Evolutionary conservation across 2,329 filamentous ascomycete genomes (phyloP).

Genomic region (Fusarium gaditjirri): DNA sequence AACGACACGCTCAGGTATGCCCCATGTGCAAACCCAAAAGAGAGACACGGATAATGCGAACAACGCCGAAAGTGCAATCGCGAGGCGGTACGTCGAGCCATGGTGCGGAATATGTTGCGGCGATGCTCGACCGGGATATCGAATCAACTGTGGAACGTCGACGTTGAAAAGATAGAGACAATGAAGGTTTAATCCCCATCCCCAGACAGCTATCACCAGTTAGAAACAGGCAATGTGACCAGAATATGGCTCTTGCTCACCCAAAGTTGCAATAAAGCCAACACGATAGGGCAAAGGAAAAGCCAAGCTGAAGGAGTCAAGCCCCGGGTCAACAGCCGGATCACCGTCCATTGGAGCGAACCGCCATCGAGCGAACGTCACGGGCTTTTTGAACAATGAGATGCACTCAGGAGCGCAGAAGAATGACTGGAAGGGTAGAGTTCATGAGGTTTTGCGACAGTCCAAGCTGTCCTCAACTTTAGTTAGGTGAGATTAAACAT

Average conservation of each 20-base stretch:
- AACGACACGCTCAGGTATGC: slow-evolving; percentile 74
- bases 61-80: slow-evolving; percentile 77
- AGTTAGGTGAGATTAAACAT: slow-evolving; percentile 29
- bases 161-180: slow-evolving; percentile 83
- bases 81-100: slow-evolving; percentile 86
- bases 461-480: slow-evolving; percentile 41
- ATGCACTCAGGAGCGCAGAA: slow-evolving; percentile 14
- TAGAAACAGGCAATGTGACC: slow-evolving; percentile 3
- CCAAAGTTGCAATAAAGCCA: slow-evolving; percentile 84
- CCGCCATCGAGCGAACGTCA: slow-evolving; percentile 37
- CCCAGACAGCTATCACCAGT: slow-evolving; percentile 80
- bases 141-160: slow-evolving; percentile 86
- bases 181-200: slow-evolving; percentile 92
- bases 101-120: slow-evolving; percentile 79
- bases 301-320: slow-evolving; percentile 87
- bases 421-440: slow-evolving; percentile 21
- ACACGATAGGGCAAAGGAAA: slow-evolving; percentile 92
- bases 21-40: slow-evolving; percentile 86
- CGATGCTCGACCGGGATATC: slow-evolving; percentile 81
- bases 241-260: slow-evolving; percentile 59
- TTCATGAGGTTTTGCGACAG: slow-evolving; percentile 39
- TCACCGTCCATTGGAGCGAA: slow-evolving; percentile 73
- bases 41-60: slow-evolving; percentile 77
- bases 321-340: slow-evolving; percentile 73
- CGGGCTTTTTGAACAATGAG: background rate